Conservation (phyloP, 1,284 basidiomycete species). For the Cystobasidium pallidum region DNA sequence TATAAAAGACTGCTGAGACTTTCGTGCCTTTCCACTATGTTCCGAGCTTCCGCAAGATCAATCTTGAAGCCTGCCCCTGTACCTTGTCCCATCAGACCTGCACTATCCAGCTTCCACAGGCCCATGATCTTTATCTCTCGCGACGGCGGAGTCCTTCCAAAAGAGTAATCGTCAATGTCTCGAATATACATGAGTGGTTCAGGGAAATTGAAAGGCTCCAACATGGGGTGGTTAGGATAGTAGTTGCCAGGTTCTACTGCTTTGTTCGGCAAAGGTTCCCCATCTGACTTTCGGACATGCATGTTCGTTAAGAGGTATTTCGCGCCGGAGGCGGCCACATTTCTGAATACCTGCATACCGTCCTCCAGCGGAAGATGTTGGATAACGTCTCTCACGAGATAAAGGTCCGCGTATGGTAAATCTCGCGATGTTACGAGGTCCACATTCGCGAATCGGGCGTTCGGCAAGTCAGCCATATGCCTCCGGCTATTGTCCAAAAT, state of each 20-base stretch:
- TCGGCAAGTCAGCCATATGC: constrained; percentile 9
- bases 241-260: background rate
- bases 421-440: constrained; percentile 4
- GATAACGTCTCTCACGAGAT: constrained; percentile 14
- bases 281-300: background rate
- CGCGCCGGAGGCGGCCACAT: constrained; percentile 8
- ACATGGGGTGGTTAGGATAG: constrained; percentile 10
- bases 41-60: background rate
- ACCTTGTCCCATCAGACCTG: background rate
- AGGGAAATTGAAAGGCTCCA: constrained; percentile 21
- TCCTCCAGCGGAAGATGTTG: constrained; percentile 24
- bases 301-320: constrained; percentile 16
- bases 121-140: background rate
- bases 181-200: constrained; percentile 5
- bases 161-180: constrained; percentile 1
- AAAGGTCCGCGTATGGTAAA: constrained; percentile 15
- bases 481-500: constrained; percentile 2
- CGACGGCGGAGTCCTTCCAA: background rate
- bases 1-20: background rate
- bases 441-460: background rate
- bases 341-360: constrained; percentile 3
- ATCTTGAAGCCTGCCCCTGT: background rate
- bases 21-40: background rate
- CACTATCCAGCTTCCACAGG: background rate
- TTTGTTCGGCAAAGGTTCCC: constrained; percentile 8